Base-by-base conservation (phyloP, 2,329 filamentous ascomycete species). In the Penicillium sp. region DNA sequence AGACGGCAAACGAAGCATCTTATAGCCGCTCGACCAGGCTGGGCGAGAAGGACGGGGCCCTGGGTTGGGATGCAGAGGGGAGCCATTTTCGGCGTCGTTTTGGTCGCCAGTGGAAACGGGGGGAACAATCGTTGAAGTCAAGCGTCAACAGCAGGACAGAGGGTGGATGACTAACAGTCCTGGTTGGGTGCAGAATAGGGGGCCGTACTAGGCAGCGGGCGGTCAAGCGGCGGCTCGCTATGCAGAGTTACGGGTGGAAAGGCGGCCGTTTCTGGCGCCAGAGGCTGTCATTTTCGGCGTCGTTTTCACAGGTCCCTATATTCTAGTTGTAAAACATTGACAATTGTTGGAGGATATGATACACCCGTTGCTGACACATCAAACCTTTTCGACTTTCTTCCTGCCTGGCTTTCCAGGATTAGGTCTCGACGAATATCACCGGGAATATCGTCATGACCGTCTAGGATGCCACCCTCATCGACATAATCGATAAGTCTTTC, bases 1-100 rank as follows among this genome's bases (percentile, higher is more conserved):
- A 21, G 18, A 3, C 2, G 18, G 3, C 18, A 21, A 45, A 34
- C 31, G 47, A 38, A 49, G 46, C 31, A 56, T 60, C 48, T 56
- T 58, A 60, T 54, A 59, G 51, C 18, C 44, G 50, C 53, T 15
- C 31, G 41, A 38, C 42, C 6, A 42, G 36, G 23, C 34, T 13
- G 2, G 47, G 43, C 39, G 39, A 52, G 48, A 51, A 47, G 48
- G 8, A 21, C 45, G 47, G 49, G 42, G 7, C 36, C 38, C 43
- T 53, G 16, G 24, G 36, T 42, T 18, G 13, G 28, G 45, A 41
- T 53, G 29, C 46, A 55, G 12, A 56, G 31, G 52, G 46, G 48
- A 58, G 56, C 58, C 48, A 60, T 62, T 60, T 62, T 62, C 42
- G 39, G 58, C 52, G 49, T 59, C 55, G 47, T 50, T 52, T 55